Base-by-base conservation (phyloP, 139 green algal species). In the Ettlia oleoabundans region DNA sequence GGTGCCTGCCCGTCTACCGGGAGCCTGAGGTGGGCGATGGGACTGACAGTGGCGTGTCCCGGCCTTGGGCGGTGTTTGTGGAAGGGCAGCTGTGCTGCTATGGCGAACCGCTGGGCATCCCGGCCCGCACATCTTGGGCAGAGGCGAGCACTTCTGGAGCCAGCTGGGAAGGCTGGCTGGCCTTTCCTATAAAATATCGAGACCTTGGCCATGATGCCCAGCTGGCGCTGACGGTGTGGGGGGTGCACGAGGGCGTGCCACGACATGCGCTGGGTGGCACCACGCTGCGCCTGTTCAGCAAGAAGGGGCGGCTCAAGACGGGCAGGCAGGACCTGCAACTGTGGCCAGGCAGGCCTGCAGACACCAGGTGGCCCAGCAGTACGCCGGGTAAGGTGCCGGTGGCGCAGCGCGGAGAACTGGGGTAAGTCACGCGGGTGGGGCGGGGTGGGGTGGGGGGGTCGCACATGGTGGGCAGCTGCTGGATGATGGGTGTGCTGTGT, bases 261-360 rank as follows among this genome's bases (percentile, higher is more conserved):
- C 81, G 69, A 55, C 22, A 26, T 13, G 80, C 93, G 43, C 41
- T 96, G 53, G 95, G 90, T 15, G 86, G 90, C 33, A 84, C 87
- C 51, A 91, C 86, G 4, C 88, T 97, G 87, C 87, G 82, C 22
- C 85, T 98, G 43, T 98, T 98, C 88, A 96, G 89, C 89, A 96
- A 95, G 86, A 93, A 94, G 53, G 92, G 92, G 7, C 85, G 93
- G 22, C 78, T 98, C 28, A 97, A 97, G 80, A 93, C 91, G 66
- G 95, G 93, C 3, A 58, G 40, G 15, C 90, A 95, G 40, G 82
- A 85, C 38, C 88, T 98, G 51, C 84, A 77, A 62, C 63, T 98
- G 64, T 95, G 91, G 91, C 68, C 71, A 26, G 87, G 87, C 2
- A 35, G 63, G 21, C 43, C 76, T 22, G 90, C 93, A 1, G 92